Base-by-base conservation (phyloP, 148 eudicot genomes). In the Chenopodium formosanum region DNA sequence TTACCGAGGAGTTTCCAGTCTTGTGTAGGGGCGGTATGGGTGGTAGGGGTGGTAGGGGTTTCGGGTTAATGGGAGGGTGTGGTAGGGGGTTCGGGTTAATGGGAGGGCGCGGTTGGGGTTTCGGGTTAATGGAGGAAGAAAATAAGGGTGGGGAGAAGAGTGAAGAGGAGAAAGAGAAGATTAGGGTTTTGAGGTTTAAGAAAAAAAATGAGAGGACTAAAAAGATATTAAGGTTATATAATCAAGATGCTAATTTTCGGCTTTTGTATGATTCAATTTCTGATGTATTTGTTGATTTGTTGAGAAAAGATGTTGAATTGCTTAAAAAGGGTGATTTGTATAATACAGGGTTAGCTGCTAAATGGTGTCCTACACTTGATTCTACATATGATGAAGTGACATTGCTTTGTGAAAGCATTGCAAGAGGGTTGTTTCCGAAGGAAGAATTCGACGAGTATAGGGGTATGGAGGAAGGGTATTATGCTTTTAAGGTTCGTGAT, bases 401-500 rank as follows among this genome's bases (percentile, higher is more conserved):
- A 2, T 73, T 80, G 25, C 70, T 80, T 16, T 80, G 82, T 37
- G 82, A 80, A 68, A 80, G 78, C 71, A 80, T 80, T 27, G 82
- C 78, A 7, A 80, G 60, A 62, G 58, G 72, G 53, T 25, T 88
- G 27, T 90, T 88, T 56, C 88, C 91, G 1, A 63, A 76, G 20
- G 84, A 27, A 0, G 76, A 70, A 1, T 53, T 19, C n/a, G 53
- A 86, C 0, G 89, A 84, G 37, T 89, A 81, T 47, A 90, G 23
- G 67, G 29, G 5, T 56, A 16, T 17, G 17, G 62, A 56, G 17
- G 22, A 56, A 56, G 62, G 20, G 5, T 19, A 56, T 77, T 90
- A 85, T 23, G 88, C 74, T 0, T 88, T 72, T 73, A 69, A 82
- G 29, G 80, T 90, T 52, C 76, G 91, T 6, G 83, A 85, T 56